Base-by-base conservation (phyloP, 768 basidiomycete species). In the Auricularia auricula-judae region DNA sequence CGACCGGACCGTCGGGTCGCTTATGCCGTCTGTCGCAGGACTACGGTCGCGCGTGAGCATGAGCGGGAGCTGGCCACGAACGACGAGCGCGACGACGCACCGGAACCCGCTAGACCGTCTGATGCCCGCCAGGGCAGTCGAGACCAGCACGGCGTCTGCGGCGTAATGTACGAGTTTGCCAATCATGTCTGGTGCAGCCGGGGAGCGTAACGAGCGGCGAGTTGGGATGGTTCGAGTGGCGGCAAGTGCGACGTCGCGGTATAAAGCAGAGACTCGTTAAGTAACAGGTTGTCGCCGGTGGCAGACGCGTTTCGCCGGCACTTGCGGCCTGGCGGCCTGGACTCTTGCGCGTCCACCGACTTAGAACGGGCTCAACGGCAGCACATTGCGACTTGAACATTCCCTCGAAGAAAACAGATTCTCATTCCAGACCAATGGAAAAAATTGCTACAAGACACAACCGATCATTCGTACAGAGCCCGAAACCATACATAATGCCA, bases 91-190 rank as follows among this genome's bases (percentile, higher is more conserved):
- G 54, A 36, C 61, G 36, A 87, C 93, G 75, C 72, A 97, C 95
- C 82, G 76, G 77, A 93, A 93, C 42, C 95, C 95, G 66, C 88
- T 95, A 18, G 93, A 88, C 65, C 91, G 86, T 73, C 87, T 86
- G 66, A 98, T 87, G 36, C 96, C 96, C 44, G 96, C 96, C 47
- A 95, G 76, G 5, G 98, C 82, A 12, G 96, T 92, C 16, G 94
- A 94, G 43, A 98, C 68, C 39, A 98, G 80, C 62, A 91, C 83
- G 14, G 88, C 89, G 72, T 98, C 96, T 58, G 90, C 76, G 33
- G 89, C 82, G 70, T 90, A 93, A 74, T 96, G 94, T 39, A 87
- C 75, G 18, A 97, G 74, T 74, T 85, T 83, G 69, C 91, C 94
- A 39, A 91, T 77, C 80, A 86, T 86, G n/a, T 18, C 43, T 18